These are phyloP conservation scores for Colletotrichum eleusines DNA, from an alignment of 2,329 filamentous ascomycete genomes.

Conservation along the genomic window DNA sequence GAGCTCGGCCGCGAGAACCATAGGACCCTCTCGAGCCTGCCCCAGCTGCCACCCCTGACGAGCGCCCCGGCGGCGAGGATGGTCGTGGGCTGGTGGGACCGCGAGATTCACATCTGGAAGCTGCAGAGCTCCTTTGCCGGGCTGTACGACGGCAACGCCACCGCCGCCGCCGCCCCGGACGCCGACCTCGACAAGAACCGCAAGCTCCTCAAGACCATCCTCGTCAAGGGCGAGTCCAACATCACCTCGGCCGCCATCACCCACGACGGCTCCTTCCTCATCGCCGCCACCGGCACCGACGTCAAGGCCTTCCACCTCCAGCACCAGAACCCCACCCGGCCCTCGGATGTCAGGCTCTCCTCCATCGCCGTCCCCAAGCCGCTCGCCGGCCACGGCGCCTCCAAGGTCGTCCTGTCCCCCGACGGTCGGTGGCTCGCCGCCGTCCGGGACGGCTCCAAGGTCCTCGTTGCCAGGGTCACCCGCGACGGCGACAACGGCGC, in stretches of 20 bases:
- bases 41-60: slow-evolving; percentile 79
- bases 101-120: slow-evolving; percentile 86
- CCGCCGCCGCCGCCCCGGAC: slow-evolving; percentile 55
- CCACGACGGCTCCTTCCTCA: slow-evolving; percentile 76
- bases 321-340: slow-evolving; percentile 61
- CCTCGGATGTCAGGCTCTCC: slow-evolving; percentile 75
- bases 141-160: slow-evolving; percentile 57
- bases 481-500: slow-evolving; percentile 39
- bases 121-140: slow-evolving; percentile 61
- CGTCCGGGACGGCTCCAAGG: slow-evolving; percentile 70
- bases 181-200: slow-evolving; percentile 64
- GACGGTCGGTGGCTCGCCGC: slow-evolving; percentile 77
- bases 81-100: slow-evolving; percentile 92
- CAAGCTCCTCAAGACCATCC: slow-evolving; percentile 76
- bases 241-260: slow-evolving; percentile 82
- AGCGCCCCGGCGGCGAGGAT: slow-evolving; percentile 81
- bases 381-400: slow-evolving; percentile 73
- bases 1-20: slow-evolving; percentile 85
- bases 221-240: slow-evolving; percentile 81
- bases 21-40: slow-evolving; percentile 83
- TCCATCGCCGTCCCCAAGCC: slow-evolving; percentile 74
- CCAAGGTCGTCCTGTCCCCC: slow-evolving; percentile 76
- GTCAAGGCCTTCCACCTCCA: slow-evolving; percentile 83
- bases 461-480: slow-evolving; percentile 64
- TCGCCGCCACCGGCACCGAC: slow-evolving; percentile 79